Conservation (phyloP, 345 rosid species). For the Arabis alpina region DNA sequence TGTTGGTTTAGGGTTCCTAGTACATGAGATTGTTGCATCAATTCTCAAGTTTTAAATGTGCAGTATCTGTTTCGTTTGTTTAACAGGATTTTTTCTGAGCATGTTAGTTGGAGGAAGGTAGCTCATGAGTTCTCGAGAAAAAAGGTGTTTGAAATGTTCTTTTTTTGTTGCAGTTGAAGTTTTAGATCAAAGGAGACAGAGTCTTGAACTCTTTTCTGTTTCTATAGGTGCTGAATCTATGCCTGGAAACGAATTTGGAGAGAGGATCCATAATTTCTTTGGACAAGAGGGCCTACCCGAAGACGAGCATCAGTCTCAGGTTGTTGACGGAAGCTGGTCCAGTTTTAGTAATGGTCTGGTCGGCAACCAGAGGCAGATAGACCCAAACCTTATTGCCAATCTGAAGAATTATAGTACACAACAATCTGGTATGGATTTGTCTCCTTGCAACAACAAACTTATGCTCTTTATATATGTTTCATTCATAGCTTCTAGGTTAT, state of each 20-base stretch:
- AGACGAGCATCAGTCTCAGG: constrained; percentile 66
- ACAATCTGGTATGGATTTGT: constrained; percentile 63
- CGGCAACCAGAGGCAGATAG: constrained; percentile 68
- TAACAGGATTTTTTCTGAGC: constrained; percentile 26
- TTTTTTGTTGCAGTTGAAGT: constrained; percentile 4
- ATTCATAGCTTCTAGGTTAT: constrained; percentile 11
- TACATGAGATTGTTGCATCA: constrained; percentile 7
- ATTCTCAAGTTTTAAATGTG: constrained; percentile 1
- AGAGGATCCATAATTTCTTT: constrained; percentile 86
- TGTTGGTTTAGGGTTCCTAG: constrained; percentile 15
- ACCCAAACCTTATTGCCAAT: constrained; percentile 54
- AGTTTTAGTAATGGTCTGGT: constrained; percentile 58
- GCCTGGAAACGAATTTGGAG: constrained; percentile 98
- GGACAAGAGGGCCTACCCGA: constrained; percentile 72
- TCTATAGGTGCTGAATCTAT: constrained; percentile 62
- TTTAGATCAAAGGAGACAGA: constrained; percentile 13
- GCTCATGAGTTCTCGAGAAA: constrained; percentile 41
- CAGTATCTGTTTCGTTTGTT: neutral
- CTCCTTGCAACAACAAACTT: neutral
- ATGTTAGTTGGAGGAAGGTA: constrained; percentile 32
- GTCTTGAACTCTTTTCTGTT: constrained; percentile 30
- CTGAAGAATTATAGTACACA: constrained; percentile 59
- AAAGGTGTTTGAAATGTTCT: constrained; percentile 39
- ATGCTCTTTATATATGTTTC: neutral
- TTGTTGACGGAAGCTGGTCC: constrained; percentile 68